Evolutionary conservation across 2,329 filamentous ascomycete species (phyloP).

Genomic region (Ophiostoma montium): DNA sequence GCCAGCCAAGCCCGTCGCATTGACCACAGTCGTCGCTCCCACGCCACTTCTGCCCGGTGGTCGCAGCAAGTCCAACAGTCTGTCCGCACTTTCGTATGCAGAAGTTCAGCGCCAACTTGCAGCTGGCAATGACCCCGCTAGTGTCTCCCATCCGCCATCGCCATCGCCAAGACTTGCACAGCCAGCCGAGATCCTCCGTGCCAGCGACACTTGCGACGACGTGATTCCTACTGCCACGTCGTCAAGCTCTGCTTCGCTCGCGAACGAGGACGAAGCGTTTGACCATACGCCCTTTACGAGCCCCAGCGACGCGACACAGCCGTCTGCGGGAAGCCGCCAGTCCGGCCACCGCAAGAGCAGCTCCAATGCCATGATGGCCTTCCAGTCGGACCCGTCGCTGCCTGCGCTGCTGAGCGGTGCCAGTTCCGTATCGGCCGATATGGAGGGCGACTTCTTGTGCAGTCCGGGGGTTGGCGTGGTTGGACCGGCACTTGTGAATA

Average conservation of each 20-base stretch:
- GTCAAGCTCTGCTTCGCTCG: constrained; percentile 38
- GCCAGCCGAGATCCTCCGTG: neutral
- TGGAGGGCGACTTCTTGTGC: constrained; percentile 44
- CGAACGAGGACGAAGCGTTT: constrained; percentile 17
- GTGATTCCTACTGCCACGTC: constrained; percentile 35
- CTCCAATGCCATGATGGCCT: constrained; percentile 34
- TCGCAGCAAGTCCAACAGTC: constrained; percentile 6
- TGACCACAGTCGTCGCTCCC: constrained; percentile 16
- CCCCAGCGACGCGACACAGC: constrained; percentile 34
- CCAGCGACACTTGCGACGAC: constrained; percentile 17
- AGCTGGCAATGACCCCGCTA: constrained; percentile 7
- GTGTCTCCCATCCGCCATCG: constrained; percentile 29
- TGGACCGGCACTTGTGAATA: neutral
- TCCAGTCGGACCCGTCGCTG: constrained; percentile 49
- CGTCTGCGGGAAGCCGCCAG: constrained; percentile 1
- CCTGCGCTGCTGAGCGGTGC: constrained; percentile 49
- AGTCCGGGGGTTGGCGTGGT: constrained; percentile 20
- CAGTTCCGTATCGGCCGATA: constrained; percentile 49
- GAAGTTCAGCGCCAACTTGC: neutral
- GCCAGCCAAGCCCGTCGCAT: neutral
- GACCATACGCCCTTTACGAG: constrained; percentile 37
- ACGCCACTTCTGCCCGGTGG: neutral
- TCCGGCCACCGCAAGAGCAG: constrained; percentile 20
- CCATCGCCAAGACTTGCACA: constrained; percentile 18
- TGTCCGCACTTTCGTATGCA: neutral